These are phyloP conservation scores for Ophiocordyceps camponoti-leonardi DNA, from an alignment of 2,329 filamentous ascomycete genomes.

Conservation along the genomic window DNA sequence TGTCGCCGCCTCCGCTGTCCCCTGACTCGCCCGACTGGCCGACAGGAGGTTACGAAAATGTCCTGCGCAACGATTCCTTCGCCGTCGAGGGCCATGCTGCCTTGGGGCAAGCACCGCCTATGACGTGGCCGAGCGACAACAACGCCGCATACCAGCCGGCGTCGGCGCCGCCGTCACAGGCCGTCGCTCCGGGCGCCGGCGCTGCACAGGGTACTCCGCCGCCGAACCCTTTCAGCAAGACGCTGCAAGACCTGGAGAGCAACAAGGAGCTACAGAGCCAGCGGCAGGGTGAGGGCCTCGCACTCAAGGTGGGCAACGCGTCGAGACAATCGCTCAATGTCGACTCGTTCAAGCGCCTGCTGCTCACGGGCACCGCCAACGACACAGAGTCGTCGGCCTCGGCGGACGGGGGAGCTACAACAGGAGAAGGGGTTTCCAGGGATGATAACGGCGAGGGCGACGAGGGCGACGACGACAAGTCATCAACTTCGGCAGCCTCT, in stretches of 20 bases:
- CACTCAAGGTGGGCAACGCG: slow-evolving; percentile 14
- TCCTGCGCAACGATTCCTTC: background rate
- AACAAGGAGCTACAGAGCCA: slow-evolving; percentile 13
- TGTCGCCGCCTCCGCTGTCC: slow-evolving; percentile 45
- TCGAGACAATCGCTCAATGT: slow-evolving; percentile 46
- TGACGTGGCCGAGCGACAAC: slow-evolving; percentile 5
- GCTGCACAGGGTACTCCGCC: slow-evolving; percentile 2
- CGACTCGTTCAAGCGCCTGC: slow-evolving; percentile 57
- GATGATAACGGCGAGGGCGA: background rate
- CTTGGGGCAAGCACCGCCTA: background rate
- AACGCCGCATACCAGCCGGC: slow-evolving; percentile 5
- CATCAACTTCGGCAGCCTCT: background rate
- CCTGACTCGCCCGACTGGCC: slow-evolving; percentile 29
- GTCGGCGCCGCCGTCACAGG: slow-evolving; percentile 8
- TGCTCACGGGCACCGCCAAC: slow-evolving; percentile 53
- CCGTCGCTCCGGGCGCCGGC: background rate
- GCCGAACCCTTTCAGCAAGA: slow-evolving; percentile 35
- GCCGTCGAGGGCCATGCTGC: background rate
- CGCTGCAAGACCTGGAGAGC: slow-evolving; percentile 31
- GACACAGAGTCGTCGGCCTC: slow-evolving; percentile 1
- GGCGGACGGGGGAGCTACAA: background rate
- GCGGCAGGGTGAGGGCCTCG: slow-evolving; percentile 13
- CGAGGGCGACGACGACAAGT: background rate
- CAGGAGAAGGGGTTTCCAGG: no score
- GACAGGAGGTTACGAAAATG: background rate